Conservation (phyloP, 495 filamentous ascomycete species). For the Penicillium parvum region DNA sequence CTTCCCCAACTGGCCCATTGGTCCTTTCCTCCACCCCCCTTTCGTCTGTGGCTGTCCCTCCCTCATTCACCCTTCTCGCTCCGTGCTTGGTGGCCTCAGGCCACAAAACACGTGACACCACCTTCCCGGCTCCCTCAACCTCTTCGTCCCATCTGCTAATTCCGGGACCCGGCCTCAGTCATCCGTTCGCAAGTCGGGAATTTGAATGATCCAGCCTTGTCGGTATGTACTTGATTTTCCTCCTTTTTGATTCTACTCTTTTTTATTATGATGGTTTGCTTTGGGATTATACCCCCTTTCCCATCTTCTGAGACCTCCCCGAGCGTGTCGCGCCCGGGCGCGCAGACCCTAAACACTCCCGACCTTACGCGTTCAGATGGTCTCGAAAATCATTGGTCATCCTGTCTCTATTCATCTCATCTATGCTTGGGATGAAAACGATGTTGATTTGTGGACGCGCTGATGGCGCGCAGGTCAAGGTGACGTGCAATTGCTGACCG, state of each 20-base stretch:
- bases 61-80: not conserved
- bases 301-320: conserved; percentile 10
- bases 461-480: conserved; percentile 10
- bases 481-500: conserved; percentile 16
- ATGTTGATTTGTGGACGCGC: not conserved
- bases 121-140: conserved; percentile 21
- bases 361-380: conserved; percentile 34
- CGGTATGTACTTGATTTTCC: conserved; percentile 40
- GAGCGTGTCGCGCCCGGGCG: conserved; percentile 26
- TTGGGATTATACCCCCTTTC: conserved; percentile 1
- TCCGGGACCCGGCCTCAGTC: conserved; percentile 38
- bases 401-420: not conserved
- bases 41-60: not conserved
- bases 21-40: conserved; percentile 1
- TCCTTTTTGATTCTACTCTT: not conserved
- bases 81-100: conserved; percentile 25
- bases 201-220: conserved; percentile 45
- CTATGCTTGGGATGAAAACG: conserved; percentile 9
- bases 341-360: conserved; percentile 21
- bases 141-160: conserved; percentile 39
- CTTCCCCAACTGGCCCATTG: conserved; percentile 12
- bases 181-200: conserved; percentile 44
- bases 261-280: not conserved
- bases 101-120: conserved; percentile 37
- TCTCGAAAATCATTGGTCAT: conserved; percentile 1